phyloP scores from a whole-genome alignment of 2,329 filamentous ascomycete genomes.

The Fusarium temperatum region DNA sequence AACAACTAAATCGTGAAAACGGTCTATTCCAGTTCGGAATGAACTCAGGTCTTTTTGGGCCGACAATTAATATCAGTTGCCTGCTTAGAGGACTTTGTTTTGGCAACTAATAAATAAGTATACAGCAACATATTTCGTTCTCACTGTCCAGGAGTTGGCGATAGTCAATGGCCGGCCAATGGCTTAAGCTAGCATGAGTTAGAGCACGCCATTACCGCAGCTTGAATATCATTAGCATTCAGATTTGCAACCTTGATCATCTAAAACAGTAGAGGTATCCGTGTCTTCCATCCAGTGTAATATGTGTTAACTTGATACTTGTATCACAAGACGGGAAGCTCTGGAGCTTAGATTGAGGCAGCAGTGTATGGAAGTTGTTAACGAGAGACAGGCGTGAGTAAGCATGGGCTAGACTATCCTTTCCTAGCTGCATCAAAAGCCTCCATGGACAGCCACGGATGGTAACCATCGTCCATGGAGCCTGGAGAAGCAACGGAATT shows the following conservation, averaged over 20 bases:
- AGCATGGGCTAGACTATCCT: not conserved
- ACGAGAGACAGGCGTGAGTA: slow-evolving; percentile 6
- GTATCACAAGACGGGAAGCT: not conserved
- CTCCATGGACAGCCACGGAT: slow-evolving; percentile 13
- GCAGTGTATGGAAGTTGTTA: not conserved
- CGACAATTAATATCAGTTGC: slow-evolving; percentile 6
- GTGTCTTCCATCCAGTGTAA: not conserved
- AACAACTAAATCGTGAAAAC: not conserved
- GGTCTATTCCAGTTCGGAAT: slow-evolving; percentile 9
- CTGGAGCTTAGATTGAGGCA: not conserved
- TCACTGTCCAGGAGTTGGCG: slow-evolving; percentile 1
- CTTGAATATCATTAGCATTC: not conserved
- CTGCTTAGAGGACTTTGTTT: not conserved
- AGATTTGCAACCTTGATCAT: slow-evolving; percentile 13
- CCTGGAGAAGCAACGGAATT: not conserved
- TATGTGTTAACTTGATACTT: not conserved
- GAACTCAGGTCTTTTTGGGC: not conserved
- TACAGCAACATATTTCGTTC: slow-evolving; percentile 4
- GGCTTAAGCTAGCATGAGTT: slow-evolving; percentile 1
- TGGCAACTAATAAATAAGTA: not conserved
- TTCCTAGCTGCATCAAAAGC: not conserved
- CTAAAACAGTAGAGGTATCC: not conserved
- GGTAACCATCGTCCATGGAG: not conserved
- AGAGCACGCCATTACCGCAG: slow-evolving; percentile 22
- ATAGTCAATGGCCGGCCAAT: not conserved